Percentiles rank a stretch among this genome's conserved stretches.
Conservation (phyloP, 192 early-diverging fungal genomes). For the Gigaspora rosea region DNA sequence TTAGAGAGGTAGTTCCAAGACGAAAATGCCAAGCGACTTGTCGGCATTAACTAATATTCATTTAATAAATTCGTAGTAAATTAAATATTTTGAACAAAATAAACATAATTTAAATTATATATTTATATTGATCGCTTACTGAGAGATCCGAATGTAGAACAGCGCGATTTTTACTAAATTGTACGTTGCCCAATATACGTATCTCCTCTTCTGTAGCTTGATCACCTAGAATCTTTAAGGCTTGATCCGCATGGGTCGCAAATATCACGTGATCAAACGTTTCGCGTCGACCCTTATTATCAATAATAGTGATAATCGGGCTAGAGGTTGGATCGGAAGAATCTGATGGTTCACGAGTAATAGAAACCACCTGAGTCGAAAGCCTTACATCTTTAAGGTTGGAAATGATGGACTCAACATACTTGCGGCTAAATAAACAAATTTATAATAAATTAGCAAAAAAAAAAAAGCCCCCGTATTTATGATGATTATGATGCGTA, state of each 20-base stretch:
- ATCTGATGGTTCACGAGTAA: conserved; percentile 39
- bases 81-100: background rate
- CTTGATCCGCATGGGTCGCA: conserved; percentile 62
- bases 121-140: background rate
- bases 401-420: conserved; percentile 44
- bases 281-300: conserved; percentile 38
- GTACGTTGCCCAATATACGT: conserved; percentile 48
- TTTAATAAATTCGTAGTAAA: background rate
- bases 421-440: conserved; percentile 25
- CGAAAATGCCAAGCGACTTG: conserved; percentile 44
- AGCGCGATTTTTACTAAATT: conserved; percentile 50
- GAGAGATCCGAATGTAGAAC: conserved; percentile 57
- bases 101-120: background rate
- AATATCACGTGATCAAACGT: conserved; percentile 61
- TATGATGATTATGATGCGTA: conserved; percentile 14
- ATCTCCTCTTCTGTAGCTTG: conserved; percentile 51
- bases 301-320: conserved; percentile 35
- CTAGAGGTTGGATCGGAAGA: background rate
- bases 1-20: conserved; percentile 66
- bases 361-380: conserved; percentile 35
- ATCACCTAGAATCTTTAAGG: conserved; percentile 55
- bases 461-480: background rate
- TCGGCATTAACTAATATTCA: conserved; percentile 54
- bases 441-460: background rate
- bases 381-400: conserved; percentile 44